A percentile compares a stretch with the other conserved stretches of the same genome.
phyloP scores from a whole-genome alignment of 352 stramenopile species.

The Phytophthora nicotianae region DNA sequence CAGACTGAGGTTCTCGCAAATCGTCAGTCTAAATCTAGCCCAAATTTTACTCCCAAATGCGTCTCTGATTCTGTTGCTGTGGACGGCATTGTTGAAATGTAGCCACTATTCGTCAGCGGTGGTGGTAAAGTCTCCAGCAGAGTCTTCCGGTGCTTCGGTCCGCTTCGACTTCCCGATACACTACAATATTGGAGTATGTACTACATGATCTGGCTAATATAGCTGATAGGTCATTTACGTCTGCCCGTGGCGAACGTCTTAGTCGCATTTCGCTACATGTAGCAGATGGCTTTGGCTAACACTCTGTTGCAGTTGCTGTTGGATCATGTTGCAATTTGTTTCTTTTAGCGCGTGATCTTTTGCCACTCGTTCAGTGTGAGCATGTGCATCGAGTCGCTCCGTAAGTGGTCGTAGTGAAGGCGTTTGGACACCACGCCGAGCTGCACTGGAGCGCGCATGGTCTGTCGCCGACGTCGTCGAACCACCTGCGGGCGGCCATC shows the following conservation, averaged over 20 bases:
- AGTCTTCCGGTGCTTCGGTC: neutral
- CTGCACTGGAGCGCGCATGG: constrained; percentile 39
- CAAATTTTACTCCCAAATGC: constrained; percentile 17
- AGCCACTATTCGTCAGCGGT: neutral
- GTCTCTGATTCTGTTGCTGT: constrained; percentile 10
- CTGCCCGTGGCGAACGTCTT: no score
- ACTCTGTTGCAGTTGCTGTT: neutral
- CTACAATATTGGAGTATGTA: no score
- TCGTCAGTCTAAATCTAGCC: constrained; percentile 8
- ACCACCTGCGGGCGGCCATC: constrained; percentile 50
- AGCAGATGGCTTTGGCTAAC: neutral
- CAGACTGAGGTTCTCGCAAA: constrained; percentile 9
- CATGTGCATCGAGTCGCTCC: constrained; percentile 52
- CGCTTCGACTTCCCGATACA: neutral
- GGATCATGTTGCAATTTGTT: constrained; percentile 3
- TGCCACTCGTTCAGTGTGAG: constrained; percentile 70
- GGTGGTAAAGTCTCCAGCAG: neutral
- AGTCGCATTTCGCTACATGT: neutral
- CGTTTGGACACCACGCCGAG: constrained; percentile 63
- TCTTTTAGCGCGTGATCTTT: constrained; percentile 50
- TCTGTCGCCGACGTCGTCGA: constrained; percentile 32
- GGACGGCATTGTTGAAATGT: neutral
- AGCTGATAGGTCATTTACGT: no score
- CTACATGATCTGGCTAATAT: no score
- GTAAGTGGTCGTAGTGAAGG: constrained; percentile 60